Percentiles rank a stretch among this genome's conserved stretches.
phyloP scores from a whole-genome alignment of 495 filamentous ascomycete genomes.

The Hyaloscypha hepaticicola region DNA sequence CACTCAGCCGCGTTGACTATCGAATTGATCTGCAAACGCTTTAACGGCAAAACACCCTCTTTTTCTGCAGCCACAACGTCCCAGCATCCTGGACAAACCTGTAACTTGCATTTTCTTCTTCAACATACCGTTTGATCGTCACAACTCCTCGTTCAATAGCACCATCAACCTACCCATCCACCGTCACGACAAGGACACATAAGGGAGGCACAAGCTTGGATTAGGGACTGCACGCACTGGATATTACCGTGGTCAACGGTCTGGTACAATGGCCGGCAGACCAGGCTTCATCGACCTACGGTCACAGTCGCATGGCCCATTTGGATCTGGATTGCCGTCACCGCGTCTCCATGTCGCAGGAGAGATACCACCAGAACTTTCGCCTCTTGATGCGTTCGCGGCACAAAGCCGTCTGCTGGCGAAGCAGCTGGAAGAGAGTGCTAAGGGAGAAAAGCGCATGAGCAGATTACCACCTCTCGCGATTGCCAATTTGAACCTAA shows the following conservation, averaged over 20 bases:
- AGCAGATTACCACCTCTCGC: conserved; percentile 82
- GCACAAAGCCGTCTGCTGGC: conserved; percentile 83
- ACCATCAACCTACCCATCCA: too few species aligned
- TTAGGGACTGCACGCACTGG: background rate
- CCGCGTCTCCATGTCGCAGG: conserved; percentile 78
- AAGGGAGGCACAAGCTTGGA: background rate
- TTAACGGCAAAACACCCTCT: conserved; percentile 7
- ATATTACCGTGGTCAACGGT: background rate
- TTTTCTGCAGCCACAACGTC: conserved; percentile 23
- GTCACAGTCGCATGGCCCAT: conserved; percentile 61
- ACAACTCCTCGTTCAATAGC: background rate
- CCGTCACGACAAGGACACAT: background rate
- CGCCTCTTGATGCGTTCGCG: conserved; percentile 91
- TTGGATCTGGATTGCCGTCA: conserved; percentile 44
- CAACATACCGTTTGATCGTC: background rate
- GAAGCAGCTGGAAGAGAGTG: conserved; percentile 79
- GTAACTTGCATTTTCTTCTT: background rate
- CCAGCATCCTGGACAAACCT: conserved; percentile 9
- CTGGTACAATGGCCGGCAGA: conserved; percentile 48
- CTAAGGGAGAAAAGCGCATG: conserved; percentile 60
- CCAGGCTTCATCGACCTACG: conserved; percentile 62
- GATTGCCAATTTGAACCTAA: conserved; percentile 68
- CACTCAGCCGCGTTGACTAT: conserved; percentile 17
- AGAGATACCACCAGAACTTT: conserved; percentile 87
- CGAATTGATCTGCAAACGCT: conserved; percentile 5